Conservation (phyloP, 306 rosid genomes). For the Begonia masoniana region DNA sequence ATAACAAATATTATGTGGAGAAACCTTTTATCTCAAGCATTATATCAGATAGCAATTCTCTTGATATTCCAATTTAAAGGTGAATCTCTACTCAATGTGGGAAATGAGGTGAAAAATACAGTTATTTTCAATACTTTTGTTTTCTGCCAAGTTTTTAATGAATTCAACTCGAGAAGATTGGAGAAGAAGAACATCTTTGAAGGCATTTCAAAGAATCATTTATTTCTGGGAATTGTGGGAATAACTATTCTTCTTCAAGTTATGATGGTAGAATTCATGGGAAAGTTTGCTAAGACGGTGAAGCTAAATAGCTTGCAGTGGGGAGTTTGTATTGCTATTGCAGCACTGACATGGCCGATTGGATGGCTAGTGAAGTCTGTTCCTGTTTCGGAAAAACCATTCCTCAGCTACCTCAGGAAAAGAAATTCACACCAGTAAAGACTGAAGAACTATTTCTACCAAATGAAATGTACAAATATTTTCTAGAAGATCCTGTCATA, state of each 20-base stretch:
- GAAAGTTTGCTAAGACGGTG: slow-evolving; percentile 71
- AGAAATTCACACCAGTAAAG: neutral
- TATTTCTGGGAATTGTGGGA: slow-evolving; percentile 71
- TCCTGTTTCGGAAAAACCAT: slow-evolving; percentile 44
- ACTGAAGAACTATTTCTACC: no score
- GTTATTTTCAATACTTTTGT: slow-evolving; percentile 73
- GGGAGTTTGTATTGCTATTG: slow-evolving; percentile 40
- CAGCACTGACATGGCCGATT: slow-evolving; percentile 72
- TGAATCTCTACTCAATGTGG: slow-evolving; percentile 37
- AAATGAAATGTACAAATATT: no score
- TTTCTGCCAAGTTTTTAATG: slow-evolving; percentile 80
- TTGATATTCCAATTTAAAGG: slow-evolving; percentile 64
- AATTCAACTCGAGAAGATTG: slow-evolving; percentile 76
- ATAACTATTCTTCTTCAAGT: slow-evolving; percentile 61
- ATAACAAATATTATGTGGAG: slow-evolving; percentile 89
- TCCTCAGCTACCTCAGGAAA: slow-evolving; percentile 15
- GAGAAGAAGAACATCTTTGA: slow-evolving; percentile 63
- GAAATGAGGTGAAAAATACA: slow-evolving; percentile 45
- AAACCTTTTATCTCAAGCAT: slow-evolving; percentile 64
- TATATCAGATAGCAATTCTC: slow-evolving; percentile 55
- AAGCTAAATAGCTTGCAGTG: slow-evolving; percentile 53
- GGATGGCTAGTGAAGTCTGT: slow-evolving; percentile 52
- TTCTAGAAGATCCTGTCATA: no score
- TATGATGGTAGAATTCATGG: slow-evolving; percentile 68
- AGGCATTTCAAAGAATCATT: slow-evolving; percentile 44